A percentile compares a stretch with the other conserved stretches of the same genome.
These are phyloP conservation scores for Articulospora tetracladia DNA, from an alignment of 495 filamentous ascomycete species.

Conservation along the genomic window DNA sequence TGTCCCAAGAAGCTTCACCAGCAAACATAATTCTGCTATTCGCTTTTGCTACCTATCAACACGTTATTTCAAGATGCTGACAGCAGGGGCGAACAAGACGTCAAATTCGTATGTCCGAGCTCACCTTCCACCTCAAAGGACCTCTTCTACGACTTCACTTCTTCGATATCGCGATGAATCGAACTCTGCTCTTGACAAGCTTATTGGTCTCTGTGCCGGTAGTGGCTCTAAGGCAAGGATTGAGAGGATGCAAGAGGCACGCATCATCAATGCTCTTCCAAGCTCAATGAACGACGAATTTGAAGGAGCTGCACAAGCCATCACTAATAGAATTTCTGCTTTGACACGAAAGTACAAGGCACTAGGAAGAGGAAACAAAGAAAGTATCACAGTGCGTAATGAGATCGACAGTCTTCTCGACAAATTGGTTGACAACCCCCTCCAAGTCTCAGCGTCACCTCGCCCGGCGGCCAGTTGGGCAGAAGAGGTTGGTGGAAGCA, in stretches of 20 bases:
- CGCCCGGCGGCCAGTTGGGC: neutral
- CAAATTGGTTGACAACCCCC: neutral
- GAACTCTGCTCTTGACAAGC: neutral
- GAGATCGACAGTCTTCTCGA: neutral
- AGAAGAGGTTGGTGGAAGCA: slow-evolving; percentile 3
- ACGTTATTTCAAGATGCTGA: neutral
- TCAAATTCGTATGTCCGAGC: neutral
- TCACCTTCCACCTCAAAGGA: neutral
- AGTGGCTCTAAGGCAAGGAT: neutral
- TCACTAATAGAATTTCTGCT: neutral
- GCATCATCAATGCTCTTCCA: neutral
- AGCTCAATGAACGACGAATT: neutral
- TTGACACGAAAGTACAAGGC: neutral
- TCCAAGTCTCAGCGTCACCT: neutral
- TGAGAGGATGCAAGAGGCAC: neutral
- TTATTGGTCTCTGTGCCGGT: slow-evolving; percentile 3
- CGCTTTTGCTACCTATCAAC: neutral
- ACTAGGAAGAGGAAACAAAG: neutral
- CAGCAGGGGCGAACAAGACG: neutral
- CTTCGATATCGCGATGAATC: neutral
- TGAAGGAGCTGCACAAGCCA: neutral
- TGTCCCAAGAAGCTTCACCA: too few species aligned
- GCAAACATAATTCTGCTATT: neutral
- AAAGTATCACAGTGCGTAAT: neutral
- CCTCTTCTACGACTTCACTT: neutral